phyloP scores from a whole-genome alignment of 768 basidiomycete genomes.

The Phylloporus rhodoxanthus region DNA sequence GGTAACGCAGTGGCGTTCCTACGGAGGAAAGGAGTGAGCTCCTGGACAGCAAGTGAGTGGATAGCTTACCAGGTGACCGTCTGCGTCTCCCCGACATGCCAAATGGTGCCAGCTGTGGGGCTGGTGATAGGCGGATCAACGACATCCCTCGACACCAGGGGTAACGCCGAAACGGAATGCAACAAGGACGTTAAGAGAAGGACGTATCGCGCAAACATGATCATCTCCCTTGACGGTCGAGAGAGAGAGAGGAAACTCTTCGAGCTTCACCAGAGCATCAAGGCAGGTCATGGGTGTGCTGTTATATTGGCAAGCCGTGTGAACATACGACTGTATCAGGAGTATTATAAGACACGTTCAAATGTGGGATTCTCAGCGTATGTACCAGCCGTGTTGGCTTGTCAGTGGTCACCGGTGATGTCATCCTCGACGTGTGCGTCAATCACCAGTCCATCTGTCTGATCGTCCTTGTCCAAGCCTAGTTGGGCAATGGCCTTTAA shows the following conservation, averaged over 20 bases:
- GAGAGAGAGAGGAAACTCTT: slow-evolving; percentile 17
- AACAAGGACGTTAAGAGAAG: slow-evolving; percentile 19
- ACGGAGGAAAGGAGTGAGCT: slow-evolving; percentile 27
- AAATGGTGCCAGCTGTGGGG: slow-evolving; percentile 38
- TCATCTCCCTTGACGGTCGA: slow-evolving; percentile 9
- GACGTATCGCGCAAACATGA: slow-evolving; percentile 23
- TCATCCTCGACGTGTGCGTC: not conserved
- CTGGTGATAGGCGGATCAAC: slow-evolving; percentile 43
- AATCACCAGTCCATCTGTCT: not conserved
- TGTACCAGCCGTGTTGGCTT: not conserved
- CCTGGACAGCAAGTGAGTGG: slow-evolving; percentile 16
- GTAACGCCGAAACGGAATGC: slow-evolving; percentile 26
- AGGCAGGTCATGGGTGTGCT: not conserved
- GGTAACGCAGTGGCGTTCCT: slow-evolving; percentile 22
- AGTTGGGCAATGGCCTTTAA: not conserved
- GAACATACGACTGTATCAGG: slow-evolving; percentile 16
- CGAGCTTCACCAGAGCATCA: slow-evolving; percentile 11
- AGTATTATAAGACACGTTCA: too few species aligned
- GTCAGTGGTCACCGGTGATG: too few species aligned
- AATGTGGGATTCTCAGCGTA: not conserved
- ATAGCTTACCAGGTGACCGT: slow-evolving; percentile 46
- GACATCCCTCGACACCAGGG: slow-evolving; percentile 38
- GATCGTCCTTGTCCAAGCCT: not conserved
- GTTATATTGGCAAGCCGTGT: slow-evolving; percentile 21
- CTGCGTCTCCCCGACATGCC: slow-evolving; percentile 39